phyloP scores from a whole-genome alignment of 1,284 basidiomycete genomes.

The Phlebopus sp. region DNA sequence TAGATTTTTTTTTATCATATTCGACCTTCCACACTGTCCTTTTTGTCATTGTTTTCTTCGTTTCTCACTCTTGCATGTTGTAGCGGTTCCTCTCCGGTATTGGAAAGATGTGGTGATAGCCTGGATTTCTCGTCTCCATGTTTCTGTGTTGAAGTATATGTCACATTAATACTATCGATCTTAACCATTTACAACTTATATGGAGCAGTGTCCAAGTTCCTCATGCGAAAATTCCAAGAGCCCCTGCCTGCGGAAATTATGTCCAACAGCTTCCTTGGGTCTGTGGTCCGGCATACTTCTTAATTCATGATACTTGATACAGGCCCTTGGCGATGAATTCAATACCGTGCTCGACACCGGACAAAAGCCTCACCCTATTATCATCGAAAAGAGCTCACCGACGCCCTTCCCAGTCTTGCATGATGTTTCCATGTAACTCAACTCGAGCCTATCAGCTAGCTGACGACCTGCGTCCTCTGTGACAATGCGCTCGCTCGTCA shows the following conservation, averaged over 20 bases:
- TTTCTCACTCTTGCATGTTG: neutral
- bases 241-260: too few relatives aligned
- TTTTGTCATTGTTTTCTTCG: slow-evolving; percentile 3
- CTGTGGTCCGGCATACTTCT: too few relatives aligned
- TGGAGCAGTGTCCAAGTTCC: too few relatives aligned
- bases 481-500: neutral
- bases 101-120: slow-evolving; percentile 2
- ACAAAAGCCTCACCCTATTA: neutral
- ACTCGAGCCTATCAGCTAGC: neutral
- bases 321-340: too few relatives aligned
- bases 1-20: slow-evolving; percentile 25
- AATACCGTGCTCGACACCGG: too few relatives aligned
- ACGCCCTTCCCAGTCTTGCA: neutral
- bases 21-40: slow-evolving; percentile 15
- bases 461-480: neutral
- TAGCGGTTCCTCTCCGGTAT: slow-evolving; percentile 1
- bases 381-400: neutral
- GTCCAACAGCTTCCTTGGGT: too few relatives aligned
- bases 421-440: neutral
- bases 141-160: slow-evolving; percentile 7
- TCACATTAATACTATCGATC: slow-evolving; percentile 14
- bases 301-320: too few relatives aligned
- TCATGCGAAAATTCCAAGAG: too few relatives aligned
- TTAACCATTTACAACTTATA: neutral
- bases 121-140: slow-evolving; percentile 5